Evolutionary conservation across 2,329 filamentous ascomycete species (phyloP), one percentile per base, ranked within the genome.

Genomic region (Sordariomycetes sp.): DNA sequence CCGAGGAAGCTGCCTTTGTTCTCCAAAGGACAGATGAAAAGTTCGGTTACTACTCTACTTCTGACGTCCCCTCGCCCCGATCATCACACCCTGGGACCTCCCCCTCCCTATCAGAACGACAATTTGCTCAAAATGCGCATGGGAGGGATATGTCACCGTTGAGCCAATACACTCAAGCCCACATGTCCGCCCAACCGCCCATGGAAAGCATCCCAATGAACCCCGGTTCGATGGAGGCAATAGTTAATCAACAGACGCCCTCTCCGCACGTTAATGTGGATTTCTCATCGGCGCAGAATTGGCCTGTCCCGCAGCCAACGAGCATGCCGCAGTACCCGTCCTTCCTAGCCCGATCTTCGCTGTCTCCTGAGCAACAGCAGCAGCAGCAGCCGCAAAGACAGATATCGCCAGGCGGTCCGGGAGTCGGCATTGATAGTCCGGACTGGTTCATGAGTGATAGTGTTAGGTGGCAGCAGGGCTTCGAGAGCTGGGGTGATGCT

Each of bases 11-110:
- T 0, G 69, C 74, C 0, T 61, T 70, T 2, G 77, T 93, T 3
- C 70, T 96, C n/a, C 68, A 77, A 32, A 75, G 86, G 23, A 82
- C 86, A 3, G 85, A 93, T 49, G 67, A 75, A 29, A 90, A 82
- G 57, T 94, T 84, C 57, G 86, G 86, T 2, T 72, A 71, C 3
- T 87, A 81, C 45, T 75, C 62, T 49, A 71, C 72, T 34, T 69
- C 70, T 1, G 76, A 79, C 34, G 67, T 77, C 6, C 68, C 71
- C 2, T 78, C 76, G 3, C 75, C 75, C 15, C 46, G 41, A 17
- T 61, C 58, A n/a, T 8, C 8, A 16, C 25, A n/a, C n/a, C n/a
- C n/a, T n/a, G n/a, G n/a, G n/a, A n/a, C n/a, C n/a, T n/a, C n/a
- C n/a, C n/a, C n/a, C n/a, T n/a, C n/a, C n/a, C n/a, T n/a, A n/a